Evolutionary conservation across 345 rosid genomes (phyloP).

Genomic region (Firmiana major): DNA sequence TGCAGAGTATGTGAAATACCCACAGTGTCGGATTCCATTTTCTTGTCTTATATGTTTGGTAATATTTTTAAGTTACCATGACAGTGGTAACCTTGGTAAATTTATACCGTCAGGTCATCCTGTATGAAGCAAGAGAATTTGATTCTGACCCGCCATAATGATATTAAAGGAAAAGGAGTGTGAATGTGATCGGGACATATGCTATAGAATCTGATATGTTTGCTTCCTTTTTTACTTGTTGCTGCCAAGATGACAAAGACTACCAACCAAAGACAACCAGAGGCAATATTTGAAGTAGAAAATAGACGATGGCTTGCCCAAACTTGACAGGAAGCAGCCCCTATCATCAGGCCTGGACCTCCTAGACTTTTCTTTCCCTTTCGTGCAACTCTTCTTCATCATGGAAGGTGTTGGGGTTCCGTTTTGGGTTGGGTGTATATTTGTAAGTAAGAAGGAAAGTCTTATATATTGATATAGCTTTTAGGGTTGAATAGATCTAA

Average conservation of each 20-base stretch:
- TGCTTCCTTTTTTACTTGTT: not conserved
- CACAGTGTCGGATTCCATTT: not conserved
- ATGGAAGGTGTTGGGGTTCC: not conserved
- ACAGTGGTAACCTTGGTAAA: not conserved
- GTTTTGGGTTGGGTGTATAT: too few species aligned
- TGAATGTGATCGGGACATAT: not conserved
- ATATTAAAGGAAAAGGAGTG: not conserved
- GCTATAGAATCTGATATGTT: not conserved
- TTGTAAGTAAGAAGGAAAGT: too few species aligned
- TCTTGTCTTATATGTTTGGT: not conserved
- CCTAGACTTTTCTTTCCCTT: not conserved
- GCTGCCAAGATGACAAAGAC: not conserved
- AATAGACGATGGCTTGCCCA: not conserved
- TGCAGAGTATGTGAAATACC: not conserved
- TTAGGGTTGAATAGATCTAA: too few species aligned
- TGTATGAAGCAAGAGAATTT: too few species aligned
- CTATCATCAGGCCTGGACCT: not conserved
- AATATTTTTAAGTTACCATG: not conserved
- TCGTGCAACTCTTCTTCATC: not conserved
- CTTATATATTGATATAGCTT: too few species aligned
- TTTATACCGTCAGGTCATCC: not conserved
- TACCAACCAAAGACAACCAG: not conserved
- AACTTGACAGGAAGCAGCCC: not conserved
- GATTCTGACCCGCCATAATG: not conserved
- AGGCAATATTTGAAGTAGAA: not conserved